A percentile compares a stretch with the other conserved stretches of the same genome.
phyloP scores from a whole-genome alignment of 2,329 filamentous ascomycete genomes.

The Curvularia verruculosa region DNA sequence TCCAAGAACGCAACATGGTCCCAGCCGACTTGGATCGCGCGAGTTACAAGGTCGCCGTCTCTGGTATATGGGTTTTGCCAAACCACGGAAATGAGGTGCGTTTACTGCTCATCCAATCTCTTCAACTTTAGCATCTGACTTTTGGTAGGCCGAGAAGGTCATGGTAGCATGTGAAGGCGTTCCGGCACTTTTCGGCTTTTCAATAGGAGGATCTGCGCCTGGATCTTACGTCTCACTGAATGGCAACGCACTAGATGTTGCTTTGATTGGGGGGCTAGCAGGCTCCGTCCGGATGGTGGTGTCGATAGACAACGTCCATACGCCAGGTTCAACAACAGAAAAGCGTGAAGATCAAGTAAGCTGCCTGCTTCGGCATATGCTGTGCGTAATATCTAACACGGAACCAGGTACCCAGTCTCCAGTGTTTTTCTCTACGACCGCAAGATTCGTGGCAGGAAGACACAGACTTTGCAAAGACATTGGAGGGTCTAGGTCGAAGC shows the following conservation, averaged over 20 bases:
- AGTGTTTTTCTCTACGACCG: constrained; percentile 30
- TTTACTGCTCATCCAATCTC: constrained; percentile 43
- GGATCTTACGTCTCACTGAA: constrained; percentile 56
- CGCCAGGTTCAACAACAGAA: constrained; percentile 56
- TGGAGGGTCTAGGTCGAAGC: constrained; percentile 27
- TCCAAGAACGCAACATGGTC: constrained; percentile 25
- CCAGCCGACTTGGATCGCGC: constrained; percentile 17
- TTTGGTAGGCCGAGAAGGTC: constrained; percentile 36
- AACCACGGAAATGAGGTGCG: constrained; percentile 45
- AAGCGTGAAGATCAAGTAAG: constrained; percentile 42
- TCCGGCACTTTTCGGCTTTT: constrained; percentile 71
- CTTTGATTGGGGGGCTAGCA: constrained; percentile 30
- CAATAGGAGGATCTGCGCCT: constrained; percentile 54
- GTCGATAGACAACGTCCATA: constrained; percentile 62
- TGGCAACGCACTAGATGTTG: constrained; percentile 70
- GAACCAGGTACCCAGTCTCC: constrained; percentile 31
- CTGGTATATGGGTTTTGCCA: constrained; percentile 57
- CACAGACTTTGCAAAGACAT: constrained; percentile 12
- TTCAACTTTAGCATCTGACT: constrained; percentile 6
- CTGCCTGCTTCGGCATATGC: background rate
- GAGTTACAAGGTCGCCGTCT: constrained; percentile 54
- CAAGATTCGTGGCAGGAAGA: constrained; percentile 36
- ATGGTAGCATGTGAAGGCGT: constrained; percentile 53
- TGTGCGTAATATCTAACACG: constrained; percentile 17
- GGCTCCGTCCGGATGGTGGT: constrained; percentile 46